These are phyloP conservation scores for Encephalitozoon intestinalis DNA, from an alignment of 371 early-diverging fungal genomes.

Conservation along the genomic window DNA sequence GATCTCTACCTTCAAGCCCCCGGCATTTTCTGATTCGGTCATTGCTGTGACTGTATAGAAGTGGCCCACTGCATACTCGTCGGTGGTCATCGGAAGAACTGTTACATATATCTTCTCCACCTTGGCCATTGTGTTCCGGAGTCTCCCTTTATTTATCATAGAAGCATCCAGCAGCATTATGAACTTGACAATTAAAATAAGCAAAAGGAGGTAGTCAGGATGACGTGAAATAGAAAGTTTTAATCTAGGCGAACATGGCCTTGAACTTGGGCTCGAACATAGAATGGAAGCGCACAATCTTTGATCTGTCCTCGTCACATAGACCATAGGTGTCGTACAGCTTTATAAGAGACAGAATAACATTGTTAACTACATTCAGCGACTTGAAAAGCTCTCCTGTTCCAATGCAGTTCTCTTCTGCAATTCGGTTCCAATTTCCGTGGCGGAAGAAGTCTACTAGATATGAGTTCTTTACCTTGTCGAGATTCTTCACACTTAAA, in stretches of 20 bases:
- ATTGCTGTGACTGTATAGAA: slow-evolving; percentile 54
- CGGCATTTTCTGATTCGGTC: slow-evolving; percentile 45
- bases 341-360: slow-evolving; percentile 28
- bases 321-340: slow-evolving; percentile 44
- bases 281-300: slow-evolving; percentile 24
- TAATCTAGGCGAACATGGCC: slow-evolving; percentile 54
- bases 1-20: slow-evolving; percentile 38
- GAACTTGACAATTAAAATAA: not conserved
- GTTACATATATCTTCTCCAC: slow-evolving; percentile 35
- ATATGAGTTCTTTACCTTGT: slow-evolving; percentile 53
- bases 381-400: slow-evolving; percentile 52
- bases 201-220: not conserved
- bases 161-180: not conserved
- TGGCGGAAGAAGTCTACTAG: slow-evolving; percentile 54
- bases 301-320: not conserved
- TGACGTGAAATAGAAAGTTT: not conserved
- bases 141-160: not conserved
- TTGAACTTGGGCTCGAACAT: slow-evolving; percentile 52
- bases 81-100: slow-evolving; percentile 55
- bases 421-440: slow-evolving; percentile 30
- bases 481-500: not conserved
- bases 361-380: slow-evolving; percentile 36
- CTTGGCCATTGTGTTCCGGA: slow-evolving; percentile 15
- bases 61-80: slow-evolving; percentile 60
- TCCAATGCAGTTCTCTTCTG: slow-evolving; percentile 42